A percentile compares a stretch with the other conserved stretches of the same genome.
Evolutionary conservation across 768 basidiomycete genomes (phyloP).

Genomic region (Lyophyllum shimeji): DNA sequence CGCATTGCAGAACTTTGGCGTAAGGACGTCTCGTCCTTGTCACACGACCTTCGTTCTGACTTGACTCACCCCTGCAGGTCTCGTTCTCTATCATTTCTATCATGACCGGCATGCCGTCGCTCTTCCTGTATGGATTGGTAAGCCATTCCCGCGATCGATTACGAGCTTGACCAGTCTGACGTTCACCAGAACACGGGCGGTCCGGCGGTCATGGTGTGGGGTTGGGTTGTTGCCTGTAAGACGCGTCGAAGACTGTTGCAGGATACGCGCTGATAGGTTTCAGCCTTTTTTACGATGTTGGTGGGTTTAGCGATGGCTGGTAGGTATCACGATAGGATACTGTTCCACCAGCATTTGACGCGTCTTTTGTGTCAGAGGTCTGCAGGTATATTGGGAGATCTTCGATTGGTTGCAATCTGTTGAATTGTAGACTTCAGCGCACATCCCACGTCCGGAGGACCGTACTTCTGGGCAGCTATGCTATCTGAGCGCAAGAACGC

Average conservation of each 20-base stretch:
- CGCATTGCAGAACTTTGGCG: constrained; percentile 59
- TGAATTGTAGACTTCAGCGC: constrained; percentile 42
- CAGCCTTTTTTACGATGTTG: constrained; percentile 66
- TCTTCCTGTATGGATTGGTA: constrained; percentile 70
- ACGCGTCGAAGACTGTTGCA: background rate
- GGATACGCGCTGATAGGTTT: background rate
- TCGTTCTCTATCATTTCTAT: constrained; percentile 79
- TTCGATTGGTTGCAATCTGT: background rate
- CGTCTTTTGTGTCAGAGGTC: constrained; percentile 32
- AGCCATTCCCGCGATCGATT: constrained; percentile 19
- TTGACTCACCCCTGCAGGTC: constrained; percentile 26
- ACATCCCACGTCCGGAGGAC: constrained; percentile 71
- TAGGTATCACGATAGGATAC: constrained; percentile 13
- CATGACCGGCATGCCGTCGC: constrained; percentile 69
- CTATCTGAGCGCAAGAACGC: constrained; percentile 56
- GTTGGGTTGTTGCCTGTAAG: constrained; percentile 65
- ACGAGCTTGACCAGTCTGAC: background rate
- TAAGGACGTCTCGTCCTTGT: constrained; percentile 19
- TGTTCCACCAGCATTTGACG: background rate
- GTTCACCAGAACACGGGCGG: constrained; percentile 63
- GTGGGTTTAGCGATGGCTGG: constrained; percentile 80
- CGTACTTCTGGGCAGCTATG: constrained; percentile 85
- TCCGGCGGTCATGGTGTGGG: constrained; percentile 78
- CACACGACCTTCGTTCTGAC: background rate
- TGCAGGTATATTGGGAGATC: constrained; percentile 37